Conservation (phyloP, 176 grass and related monocot species). For the Avena eriantha region DNA sequence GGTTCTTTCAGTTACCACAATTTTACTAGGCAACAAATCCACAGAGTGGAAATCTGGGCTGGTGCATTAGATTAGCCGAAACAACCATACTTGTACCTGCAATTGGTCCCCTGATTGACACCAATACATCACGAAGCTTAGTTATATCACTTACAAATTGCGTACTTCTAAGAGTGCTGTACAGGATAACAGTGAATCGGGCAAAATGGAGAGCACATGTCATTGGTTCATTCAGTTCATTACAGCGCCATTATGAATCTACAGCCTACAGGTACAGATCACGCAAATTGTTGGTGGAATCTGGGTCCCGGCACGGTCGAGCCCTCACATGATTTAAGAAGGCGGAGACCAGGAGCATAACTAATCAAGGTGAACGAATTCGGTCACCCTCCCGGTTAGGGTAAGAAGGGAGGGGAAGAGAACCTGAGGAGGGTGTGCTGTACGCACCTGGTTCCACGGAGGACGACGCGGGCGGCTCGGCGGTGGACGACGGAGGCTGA, state of each 20-base stretch:
- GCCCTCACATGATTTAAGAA: not conserved
- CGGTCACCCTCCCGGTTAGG: not conserved
- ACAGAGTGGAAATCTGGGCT: not conserved
- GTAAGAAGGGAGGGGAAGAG: not conserved
- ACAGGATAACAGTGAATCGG: not conserved
- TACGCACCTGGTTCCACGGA: slow-evolving; percentile 42
- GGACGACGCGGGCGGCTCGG: slow-evolving; percentile 1
- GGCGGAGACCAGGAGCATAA: not conserved
- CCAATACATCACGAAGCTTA: not conserved
- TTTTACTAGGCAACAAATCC: not conserved
- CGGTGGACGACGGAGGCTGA: slow-evolving; percentile 4
- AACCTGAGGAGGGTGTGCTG: not conserved
- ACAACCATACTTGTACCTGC: not conserved
- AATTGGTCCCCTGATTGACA: not conserved
- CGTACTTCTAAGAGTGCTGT: not conserved
- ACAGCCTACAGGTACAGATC: not conserved
- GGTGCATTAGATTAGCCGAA: not conserved
- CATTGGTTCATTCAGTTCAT: not conserved
- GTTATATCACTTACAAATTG: not conserved
- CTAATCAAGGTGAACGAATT: not conserved
- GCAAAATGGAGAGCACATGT: not conserved
- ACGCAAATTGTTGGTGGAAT: not conserved
- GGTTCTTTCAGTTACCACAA: not conserved
- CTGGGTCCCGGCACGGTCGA: not conserved
- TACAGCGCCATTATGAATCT: not conserved